A percentile compares a stretch with the other conserved stretches of the same genome.
Evolutionary conservation across 148 eudicot species (phyloP).

Genomic region (Rheum nobile): DNA sequence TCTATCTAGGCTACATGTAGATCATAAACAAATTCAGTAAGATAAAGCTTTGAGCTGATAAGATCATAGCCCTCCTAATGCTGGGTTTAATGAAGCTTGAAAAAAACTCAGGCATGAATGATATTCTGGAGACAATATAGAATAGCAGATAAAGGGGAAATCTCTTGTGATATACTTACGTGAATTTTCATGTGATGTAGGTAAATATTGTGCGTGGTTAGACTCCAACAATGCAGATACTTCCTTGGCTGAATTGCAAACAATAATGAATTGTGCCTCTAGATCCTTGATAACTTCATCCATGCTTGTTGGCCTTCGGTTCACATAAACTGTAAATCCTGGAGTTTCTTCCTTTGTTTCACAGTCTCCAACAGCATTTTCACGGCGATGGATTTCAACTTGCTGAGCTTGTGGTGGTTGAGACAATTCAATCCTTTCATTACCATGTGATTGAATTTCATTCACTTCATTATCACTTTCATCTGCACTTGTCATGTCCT

Average conservation of each 20-base stretch:
- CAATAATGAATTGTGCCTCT: conserved; percentile 58
- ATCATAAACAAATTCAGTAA: neutral
- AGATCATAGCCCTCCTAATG: neutral
- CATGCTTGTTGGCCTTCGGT: conserved; percentile 90
- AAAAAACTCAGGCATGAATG: neutral
- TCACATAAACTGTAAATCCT: conserved; percentile 84
- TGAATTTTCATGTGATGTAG: conserved; percentile 53
- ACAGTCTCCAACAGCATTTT: conserved; percentile 36
- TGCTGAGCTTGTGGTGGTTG: conserved; percentile 38
- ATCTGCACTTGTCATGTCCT: conserved; percentile 26
- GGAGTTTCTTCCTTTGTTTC: conserved; percentile 59
- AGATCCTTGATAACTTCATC: conserved; percentile 87
- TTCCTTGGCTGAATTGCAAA: conserved; percentile 57
- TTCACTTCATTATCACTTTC: conserved; percentile 31
- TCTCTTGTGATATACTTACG: conserved; percentile 23
- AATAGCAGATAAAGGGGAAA: neutral
- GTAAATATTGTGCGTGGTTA: conserved; percentile 52
- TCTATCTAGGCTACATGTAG: neutral
- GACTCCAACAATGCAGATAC: conserved; percentile 69
- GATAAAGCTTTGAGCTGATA: neutral
- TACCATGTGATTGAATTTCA: conserved; percentile 23
- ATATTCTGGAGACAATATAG: neutral
- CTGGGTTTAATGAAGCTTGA: neutral
- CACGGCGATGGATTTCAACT: conserved; percentile 55
- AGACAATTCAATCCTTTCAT: conserved; percentile 30